phyloP scores from a whole-genome alignment of 352 stramenopile species.

The Blastocystis sp. region DNA sequence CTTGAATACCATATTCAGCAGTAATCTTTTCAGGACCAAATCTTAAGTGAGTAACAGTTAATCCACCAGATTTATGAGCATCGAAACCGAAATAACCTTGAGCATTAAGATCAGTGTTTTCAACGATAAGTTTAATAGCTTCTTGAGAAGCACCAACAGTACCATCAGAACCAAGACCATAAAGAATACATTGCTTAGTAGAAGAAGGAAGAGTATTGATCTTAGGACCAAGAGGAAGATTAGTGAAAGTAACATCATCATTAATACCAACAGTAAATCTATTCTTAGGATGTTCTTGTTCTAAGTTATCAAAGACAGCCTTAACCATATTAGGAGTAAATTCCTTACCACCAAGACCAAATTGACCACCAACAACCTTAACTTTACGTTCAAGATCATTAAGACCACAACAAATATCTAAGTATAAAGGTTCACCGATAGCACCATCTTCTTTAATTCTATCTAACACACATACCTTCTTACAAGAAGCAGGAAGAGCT shows the following conservation, averaged over 20 bases:
- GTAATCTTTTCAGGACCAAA: conserved; percentile 37
- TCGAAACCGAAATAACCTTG: conserved; percentile 51
- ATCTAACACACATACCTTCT: conserved; percentile 55
- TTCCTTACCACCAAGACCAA: conserved; percentile 49
- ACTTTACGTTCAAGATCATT: conserved; percentile 43
- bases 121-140: conserved; percentile 50
- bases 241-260: conserved; percentile 50
- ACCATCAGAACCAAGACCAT: conserved; percentile 56
- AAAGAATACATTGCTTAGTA: conserved; percentile 65
- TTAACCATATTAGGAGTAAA: conserved; percentile 55
- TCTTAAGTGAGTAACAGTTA: conserved; percentile 45
- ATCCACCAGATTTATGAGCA: conserved; percentile 48
- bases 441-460: conserved; percentile 50
- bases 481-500: conserved; percentile 48
- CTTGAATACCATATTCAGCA: conserved; percentile 38
- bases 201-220: conserved; percentile 46
- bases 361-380: conserved; percentile 50
- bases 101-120: conserved; percentile 46
- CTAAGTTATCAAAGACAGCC: conserved; percentile 50
- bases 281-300: conserved; percentile 41
- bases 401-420: conserved; percentile 53
- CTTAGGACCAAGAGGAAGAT: conserved; percentile 43
- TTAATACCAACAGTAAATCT: conserved; percentile 61
- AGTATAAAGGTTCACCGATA: conserved; percentile 50
- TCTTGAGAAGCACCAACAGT: conserved; percentile 48